Conservation (phyloP, 2,329 filamentous ascomycete genomes). For the Botrytis elliptica region DNA sequence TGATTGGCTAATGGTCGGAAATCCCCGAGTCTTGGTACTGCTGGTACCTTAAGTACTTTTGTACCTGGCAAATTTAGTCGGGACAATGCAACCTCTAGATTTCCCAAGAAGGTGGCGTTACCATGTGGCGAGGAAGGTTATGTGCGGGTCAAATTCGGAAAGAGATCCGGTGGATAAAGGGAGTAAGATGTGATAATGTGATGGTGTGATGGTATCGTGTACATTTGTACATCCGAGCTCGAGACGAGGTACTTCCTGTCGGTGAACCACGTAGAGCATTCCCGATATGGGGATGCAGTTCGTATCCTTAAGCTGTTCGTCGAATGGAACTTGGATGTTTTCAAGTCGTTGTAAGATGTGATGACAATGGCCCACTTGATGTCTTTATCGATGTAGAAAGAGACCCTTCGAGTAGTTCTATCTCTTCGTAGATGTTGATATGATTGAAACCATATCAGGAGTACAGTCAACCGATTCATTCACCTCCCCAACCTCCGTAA, state of each 20-base stretch:
- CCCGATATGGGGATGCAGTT: not conserved
- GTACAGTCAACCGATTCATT: not conserved
- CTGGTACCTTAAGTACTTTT: conserved; percentile 7
- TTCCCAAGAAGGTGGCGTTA: not conserved
- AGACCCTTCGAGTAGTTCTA: not conserved
- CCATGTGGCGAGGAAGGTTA: conserved; percentile 6
- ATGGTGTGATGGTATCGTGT: not conserved
- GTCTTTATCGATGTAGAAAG: no score
- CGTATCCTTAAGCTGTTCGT: not conserved
- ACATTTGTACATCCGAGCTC: not conserved
- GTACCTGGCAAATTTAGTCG: not conserved
- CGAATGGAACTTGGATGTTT: not conserved
- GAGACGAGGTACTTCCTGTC: not conserved
- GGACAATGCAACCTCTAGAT: not conserved
- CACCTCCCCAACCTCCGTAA: not conserved
- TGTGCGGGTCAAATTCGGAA: not conserved
- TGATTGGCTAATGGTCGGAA: not conserved
- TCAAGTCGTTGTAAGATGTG: not conserved
- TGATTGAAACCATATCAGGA: not conserved
- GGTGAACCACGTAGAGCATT: not conserved
- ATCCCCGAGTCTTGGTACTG: not conserved
- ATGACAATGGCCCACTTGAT: not conserved
- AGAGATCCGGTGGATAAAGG: not conserved
- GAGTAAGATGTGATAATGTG: not conserved
- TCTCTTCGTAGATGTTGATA: not conserved